Base-by-base conservation (phyloP, 352 stramenopile genomes). In the Globisporangium middletonii region DNA sequence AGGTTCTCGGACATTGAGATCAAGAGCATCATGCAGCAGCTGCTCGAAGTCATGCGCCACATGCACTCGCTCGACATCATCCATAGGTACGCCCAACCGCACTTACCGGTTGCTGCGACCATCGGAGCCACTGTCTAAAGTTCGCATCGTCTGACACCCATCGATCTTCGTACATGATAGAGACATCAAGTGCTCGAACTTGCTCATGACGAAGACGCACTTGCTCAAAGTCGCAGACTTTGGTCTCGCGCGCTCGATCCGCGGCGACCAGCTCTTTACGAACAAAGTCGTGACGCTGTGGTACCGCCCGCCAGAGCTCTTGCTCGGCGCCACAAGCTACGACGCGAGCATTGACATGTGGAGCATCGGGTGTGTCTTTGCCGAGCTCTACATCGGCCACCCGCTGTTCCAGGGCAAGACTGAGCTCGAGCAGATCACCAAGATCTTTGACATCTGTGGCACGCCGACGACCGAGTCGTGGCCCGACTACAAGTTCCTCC, bases 201-300 rank as follows among this genome's bases (percentile, higher is more conserved):
- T 95, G 13, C 61, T 95, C 30, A 71, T 95, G 56, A 95, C 83
- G 0, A 80, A 72, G 26, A 77, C 79, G 49, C 81, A 92, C 50
- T 46, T 92, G 45, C 77, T 95, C 9, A 95, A 95, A 55, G 81
- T 95, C 7, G 83, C 86, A 4, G 86, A 95, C 54, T 95, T 94
- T 65, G 86, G 86, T 1, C 72, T 95, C 0, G 83, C 86, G n/a
- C 82, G 86, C 23, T 94, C 86, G 0, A 86, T 94, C 58, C 79
- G 79, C 33, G 86, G 84, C 28, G 86, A 95, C 48, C 80, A 93
- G 58, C 67, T 91, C 8, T 95, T 94, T 57, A 98, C 93, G 12
- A 97, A 98, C 83, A 98, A 98, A 60, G 95, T 98, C 3, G 94
- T 97, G 13, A 98, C 95, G 33, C 69, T 97, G 9, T 98, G 95